Percentiles rank a stretch among this genome's conserved stretches.
Conservation (phyloP, 257 asterid genomes). For the Fraxinus cuspidata region DNA sequence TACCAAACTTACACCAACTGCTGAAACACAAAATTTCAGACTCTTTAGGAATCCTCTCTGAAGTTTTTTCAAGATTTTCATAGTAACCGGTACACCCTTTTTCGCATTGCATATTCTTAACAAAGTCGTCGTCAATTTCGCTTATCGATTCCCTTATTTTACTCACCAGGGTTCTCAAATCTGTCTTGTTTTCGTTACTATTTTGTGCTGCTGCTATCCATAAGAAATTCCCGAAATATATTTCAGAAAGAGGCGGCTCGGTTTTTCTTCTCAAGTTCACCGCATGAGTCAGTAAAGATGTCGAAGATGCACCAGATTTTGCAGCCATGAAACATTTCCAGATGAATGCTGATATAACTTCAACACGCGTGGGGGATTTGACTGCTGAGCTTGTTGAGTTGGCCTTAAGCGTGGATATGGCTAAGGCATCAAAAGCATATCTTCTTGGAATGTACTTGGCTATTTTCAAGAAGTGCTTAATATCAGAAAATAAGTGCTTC, state of each 20-base stretch:
- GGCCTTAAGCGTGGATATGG: slow-evolving; percentile 21
- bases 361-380: slow-evolving; percentile 19
- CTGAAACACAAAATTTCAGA: slow-evolving; percentile 14
- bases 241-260: slow-evolving; percentile 17
- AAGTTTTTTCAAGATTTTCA: slow-evolving; percentile 15
- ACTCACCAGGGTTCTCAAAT: slow-evolving; percentile 2
- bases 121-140: slow-evolving; percentile 13
- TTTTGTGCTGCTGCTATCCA: not conserved
- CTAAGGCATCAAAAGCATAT: slow-evolving; percentile 21
- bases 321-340: slow-evolving; percentile 30
- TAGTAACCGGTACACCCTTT: slow-evolving; percentile 1
- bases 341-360: slow-evolving; percentile 21
- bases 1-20: slow-evolving; percentile 26
- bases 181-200: not conserved
- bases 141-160: slow-evolving; percentile 17
- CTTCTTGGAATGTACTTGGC: slow-evolving; percentile 19
- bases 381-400: not conserved
- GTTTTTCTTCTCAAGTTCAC: slow-evolving; percentile 29
- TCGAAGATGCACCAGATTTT: slow-evolving; percentile 10
- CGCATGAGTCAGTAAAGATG: not conserved
- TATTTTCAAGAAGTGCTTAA: not conserved
- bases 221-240: slow-evolving; percentile 30
- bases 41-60: slow-evolving; percentile 5
- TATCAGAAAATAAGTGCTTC: slow-evolving; percentile 33
- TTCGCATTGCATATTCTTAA: slow-evolving; percentile 1